A percentile compares a stretch with the other conserved stretches of the same genome.
phyloP scores from a whole-genome alignment of 2,329 filamentous ascomycete genomes.

The Ceratocystis destructans region DNA sequence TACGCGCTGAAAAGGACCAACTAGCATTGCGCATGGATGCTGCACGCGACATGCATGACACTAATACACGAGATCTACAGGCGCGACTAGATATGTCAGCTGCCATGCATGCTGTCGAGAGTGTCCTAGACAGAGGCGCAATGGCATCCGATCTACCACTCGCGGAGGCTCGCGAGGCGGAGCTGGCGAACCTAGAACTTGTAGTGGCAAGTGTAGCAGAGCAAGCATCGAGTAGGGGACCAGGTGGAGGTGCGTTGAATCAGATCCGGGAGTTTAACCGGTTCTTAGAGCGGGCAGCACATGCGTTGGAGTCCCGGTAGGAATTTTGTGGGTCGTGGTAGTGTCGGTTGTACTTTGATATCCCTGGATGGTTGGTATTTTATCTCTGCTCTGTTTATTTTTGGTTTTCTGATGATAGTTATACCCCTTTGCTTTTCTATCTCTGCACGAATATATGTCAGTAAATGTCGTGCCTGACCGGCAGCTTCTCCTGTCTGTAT shows the following conservation, averaged over 20 bases:
- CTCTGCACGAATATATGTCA: slow-evolving; percentile 6
- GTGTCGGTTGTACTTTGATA: neutral
- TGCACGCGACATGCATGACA: slow-evolving; percentile 45
- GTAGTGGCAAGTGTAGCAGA: slow-evolving; percentile 41
- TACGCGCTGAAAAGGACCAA: slow-evolving; percentile 47
- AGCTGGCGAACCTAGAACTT: slow-evolving; percentile 44
- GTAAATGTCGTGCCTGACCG: neutral
- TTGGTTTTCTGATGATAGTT: slow-evolving; percentile 9
- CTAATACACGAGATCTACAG: slow-evolving; percentile 28
- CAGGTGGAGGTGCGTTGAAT: slow-evolving; percentile 39
- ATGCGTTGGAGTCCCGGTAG: slow-evolving; percentile 38
- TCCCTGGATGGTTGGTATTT: neutral
- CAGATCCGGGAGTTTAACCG: slow-evolving; percentile 49
- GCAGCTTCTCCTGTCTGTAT: neutral
- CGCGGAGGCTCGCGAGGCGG: slow-evolving; percentile 34
- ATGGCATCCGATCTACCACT: slow-evolving; percentile 34
- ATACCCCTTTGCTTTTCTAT: slow-evolving; percentile 10
- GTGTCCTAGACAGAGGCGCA: slow-evolving; percentile 39
- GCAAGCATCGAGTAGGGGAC: slow-evolving; percentile 37
- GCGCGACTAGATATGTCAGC: slow-evolving; percentile 42
- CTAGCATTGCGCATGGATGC: slow-evolving; percentile 50
- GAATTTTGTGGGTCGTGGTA: neutral
- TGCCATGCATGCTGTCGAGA: slow-evolving; percentile 47
- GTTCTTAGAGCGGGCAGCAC: slow-evolving; percentile 47
- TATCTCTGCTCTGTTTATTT: slow-evolving; percentile 9